Base-by-base conservation (phyloP, 352 stramenopile genomes). In the Pythium monospermum region DNA sequence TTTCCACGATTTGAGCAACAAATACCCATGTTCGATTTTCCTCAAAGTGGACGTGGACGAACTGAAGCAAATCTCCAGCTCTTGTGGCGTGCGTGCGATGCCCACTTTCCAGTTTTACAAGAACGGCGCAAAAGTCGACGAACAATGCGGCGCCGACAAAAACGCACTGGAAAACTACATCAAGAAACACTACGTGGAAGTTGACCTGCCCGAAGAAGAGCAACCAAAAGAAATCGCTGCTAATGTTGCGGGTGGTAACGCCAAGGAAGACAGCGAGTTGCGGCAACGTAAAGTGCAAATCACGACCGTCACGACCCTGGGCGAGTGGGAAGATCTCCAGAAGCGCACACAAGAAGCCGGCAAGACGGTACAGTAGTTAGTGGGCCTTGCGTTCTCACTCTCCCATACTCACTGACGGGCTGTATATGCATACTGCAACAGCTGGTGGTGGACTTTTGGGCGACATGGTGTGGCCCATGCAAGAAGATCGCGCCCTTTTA, bases 51-150 rank as follows among this genome's bases (percentile, higher is more conserved):
- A 96, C 36, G 86, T 96, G 11, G 86, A 96, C 43, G 84, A 92
- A 49, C 66, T 91, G 32, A 15, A 89, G 44, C 61, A 87, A 31
- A 73, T 95, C 49, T 66, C 78, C 1, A 56, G 61, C 23, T 57
- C 54, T 10, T 91, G 78, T 59, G 87, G 81, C 22, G 87, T 98
- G 61, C 75, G 61, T 12, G 84, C 89, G 32, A 98, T 98, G 91
- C 94, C 94, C 6, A 98, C 94, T n/a, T 98, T 98, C 68, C 87
- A 97, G 53, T 91, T 98, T 59, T 98, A 86, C 65, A 93, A 95
- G 61, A 82, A 81, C 43, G 87, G 87, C 37, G 71, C 62, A 26
- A 96, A 92, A 66, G 85, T 91, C 26, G 84, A 96, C 49, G 86
- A 97, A 61, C 59, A 97, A 41, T 71, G 74, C 6, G 92, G 92